Conservation (phyloP, 1,284 basidiomycete genomes). For the Cutaneotrichosporon sp. region DNA sequence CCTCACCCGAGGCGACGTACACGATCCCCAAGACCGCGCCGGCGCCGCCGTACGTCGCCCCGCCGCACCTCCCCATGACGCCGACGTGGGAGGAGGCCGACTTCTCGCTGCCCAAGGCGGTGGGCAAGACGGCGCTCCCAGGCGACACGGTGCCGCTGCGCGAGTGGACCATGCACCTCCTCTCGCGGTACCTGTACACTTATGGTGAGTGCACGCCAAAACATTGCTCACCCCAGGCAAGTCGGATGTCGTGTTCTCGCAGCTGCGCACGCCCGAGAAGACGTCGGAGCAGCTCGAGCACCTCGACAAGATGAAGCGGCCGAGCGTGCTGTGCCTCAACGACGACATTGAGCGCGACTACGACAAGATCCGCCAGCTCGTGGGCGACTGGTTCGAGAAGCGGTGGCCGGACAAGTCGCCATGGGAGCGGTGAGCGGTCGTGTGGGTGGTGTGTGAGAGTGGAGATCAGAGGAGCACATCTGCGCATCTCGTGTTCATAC, state of each 20-base stretch:
- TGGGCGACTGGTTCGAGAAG: slow-evolving; percentile 45
- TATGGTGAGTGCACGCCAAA: slow-evolving; percentile 42
- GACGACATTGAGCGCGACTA: slow-evolving; percentile 48
- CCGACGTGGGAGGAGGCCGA: slow-evolving; percentile 54
- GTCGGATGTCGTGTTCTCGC: slow-evolving; percentile 22
- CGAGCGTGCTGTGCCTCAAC: slow-evolving; percentile 46
- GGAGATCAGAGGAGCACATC: too few relatives aligned
- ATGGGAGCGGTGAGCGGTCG: slow-evolving; percentile 37
- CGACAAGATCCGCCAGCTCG: slow-evolving; percentile 31
- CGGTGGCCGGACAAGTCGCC: slow-evolving; percentile 43
- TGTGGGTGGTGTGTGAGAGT: too few relatives aligned
- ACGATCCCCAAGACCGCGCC: slow-evolving; percentile 13
- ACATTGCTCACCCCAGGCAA: neutral
- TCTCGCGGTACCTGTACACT: slow-evolving; percentile 57
- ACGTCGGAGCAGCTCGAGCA: slow-evolving; percentile 31
- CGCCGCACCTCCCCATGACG: slow-evolving; percentile 56
- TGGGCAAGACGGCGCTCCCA: slow-evolving; percentile 40
- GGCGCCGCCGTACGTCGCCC: slow-evolving; percentile 29
- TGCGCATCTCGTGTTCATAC: too few relatives aligned
- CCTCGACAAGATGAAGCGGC: slow-evolving; percentile 32
- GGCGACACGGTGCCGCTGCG: slow-evolving; percentile 51
- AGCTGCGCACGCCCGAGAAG: slow-evolving; percentile 48
- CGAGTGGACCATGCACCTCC: slow-evolving; percentile 54
- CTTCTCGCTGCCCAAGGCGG: slow-evolving; percentile 55
- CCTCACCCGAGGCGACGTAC: slow-evolving; percentile 36